These are phyloP conservation scores for Boletus smithii DNA, from an alignment of 1,284 basidiomycete genomes.

Conservation along the genomic window DNA sequence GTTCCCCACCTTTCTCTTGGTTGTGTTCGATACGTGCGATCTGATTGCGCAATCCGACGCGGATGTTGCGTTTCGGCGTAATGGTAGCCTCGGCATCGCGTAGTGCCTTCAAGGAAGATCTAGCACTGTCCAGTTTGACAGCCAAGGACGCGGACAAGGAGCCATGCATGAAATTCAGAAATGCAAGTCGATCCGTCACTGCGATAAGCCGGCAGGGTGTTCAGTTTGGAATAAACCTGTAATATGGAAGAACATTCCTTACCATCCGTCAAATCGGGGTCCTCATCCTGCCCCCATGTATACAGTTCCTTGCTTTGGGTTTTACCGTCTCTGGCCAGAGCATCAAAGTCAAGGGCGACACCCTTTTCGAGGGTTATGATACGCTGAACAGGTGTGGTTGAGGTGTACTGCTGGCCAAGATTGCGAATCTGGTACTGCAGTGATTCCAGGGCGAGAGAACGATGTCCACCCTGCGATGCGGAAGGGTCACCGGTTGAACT, in stretches of 20 bases:
- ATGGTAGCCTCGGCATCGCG: slow-evolving; percentile 65
- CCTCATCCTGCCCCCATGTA: slow-evolving; percentile 71
- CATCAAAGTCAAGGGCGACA: slow-evolving; percentile 67
- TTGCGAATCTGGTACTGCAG: slow-evolving; percentile 68
- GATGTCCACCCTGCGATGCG: slow-evolving; percentile 41
- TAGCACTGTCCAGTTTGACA: slow-evolving; percentile 56
- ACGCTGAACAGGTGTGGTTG: slow-evolving; percentile 61
- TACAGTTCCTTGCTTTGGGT: slow-evolving; percentile 77
- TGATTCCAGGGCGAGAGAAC: slow-evolving; percentile 54
- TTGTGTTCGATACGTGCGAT: slow-evolving; percentile 64
- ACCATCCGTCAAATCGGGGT: slow-evolving; percentile 74
- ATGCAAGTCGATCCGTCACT: slow-evolving; percentile 77
- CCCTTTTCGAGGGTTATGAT: slow-evolving; percentile 76
- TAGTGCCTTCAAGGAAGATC: slow-evolving; percentile 63
- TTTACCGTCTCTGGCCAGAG: slow-evolving; percentile 59
- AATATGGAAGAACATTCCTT: slow-evolving; percentile 15
- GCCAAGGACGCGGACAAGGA: slow-evolving; percentile 60
- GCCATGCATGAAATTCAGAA: slow-evolving; percentile 71
- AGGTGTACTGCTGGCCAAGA: slow-evolving; percentile 71
- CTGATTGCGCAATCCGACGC: slow-evolving; percentile 54
- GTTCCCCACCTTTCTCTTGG: slow-evolving; percentile 55
- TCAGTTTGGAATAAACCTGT: background rate
- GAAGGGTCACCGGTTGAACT: slow-evolving; percentile 37
- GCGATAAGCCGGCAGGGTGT: background rate
- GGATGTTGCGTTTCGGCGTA: slow-evolving; percentile 56